Evolutionary conservation across 2,329 filamentous ascomycete genomes (phyloP).

Genomic region (Fusarium algeriense): DNA sequence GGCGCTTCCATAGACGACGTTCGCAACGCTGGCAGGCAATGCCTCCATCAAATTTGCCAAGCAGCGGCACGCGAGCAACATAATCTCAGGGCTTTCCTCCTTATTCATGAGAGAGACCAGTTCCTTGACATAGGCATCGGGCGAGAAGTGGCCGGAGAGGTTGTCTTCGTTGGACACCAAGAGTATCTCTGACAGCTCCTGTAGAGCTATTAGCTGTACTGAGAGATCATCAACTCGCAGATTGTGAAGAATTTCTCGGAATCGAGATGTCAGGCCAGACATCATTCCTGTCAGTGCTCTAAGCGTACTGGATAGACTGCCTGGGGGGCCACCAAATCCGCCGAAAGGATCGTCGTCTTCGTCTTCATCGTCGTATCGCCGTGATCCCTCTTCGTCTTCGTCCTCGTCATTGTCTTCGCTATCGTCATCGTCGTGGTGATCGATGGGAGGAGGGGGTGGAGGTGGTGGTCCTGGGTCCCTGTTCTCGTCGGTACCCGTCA

Average conservation of each 20-base stretch:
- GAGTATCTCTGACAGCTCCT: slow-evolving; percentile 92
- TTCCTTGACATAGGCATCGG: slow-evolving; percentile 95
- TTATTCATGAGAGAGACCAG: slow-evolving; percentile 92
- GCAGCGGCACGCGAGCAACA: slow-evolving; percentile 95
- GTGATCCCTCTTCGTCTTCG: slow-evolving; percentile 51
- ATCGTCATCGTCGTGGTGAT: slow-evolving; percentile 55
- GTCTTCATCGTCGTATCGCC: slow-evolving; percentile 69
- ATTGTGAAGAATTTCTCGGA: slow-evolving; percentile 81
- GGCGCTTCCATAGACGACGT: slow-evolving; percentile 96
- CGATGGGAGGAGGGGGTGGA: slow-evolving; percentile 56
- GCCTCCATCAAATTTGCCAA: slow-evolving; percentile 99
- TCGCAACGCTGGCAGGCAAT: slow-evolving; percentile 89
- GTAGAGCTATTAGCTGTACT: slow-evolving; percentile 89
- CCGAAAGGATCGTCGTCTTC: slow-evolving; percentile 75
- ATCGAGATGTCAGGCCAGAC: slow-evolving; percentile 81
- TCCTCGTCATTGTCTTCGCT: slow-evolving; percentile 51
- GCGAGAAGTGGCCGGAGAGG: slow-evolving; percentile 92
- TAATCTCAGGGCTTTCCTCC: slow-evolving; percentile 95
- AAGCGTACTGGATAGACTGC: slow-evolving; percentile 81
- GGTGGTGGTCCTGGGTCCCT: slow-evolving; percentile 57
- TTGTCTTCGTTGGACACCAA: slow-evolving; percentile 97
- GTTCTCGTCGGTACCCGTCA: slow-evolving; percentile 76
- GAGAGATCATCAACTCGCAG: slow-evolving; percentile 89
- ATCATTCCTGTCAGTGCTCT: slow-evolving; percentile 93
- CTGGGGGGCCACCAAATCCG: slow-evolving; percentile 73